Evolutionary conservation across 768 basidiomycete species (phyloP), one percentile per base, ranked within the genome.

Genomic region (Botryobasidium botryosum): DNA sequence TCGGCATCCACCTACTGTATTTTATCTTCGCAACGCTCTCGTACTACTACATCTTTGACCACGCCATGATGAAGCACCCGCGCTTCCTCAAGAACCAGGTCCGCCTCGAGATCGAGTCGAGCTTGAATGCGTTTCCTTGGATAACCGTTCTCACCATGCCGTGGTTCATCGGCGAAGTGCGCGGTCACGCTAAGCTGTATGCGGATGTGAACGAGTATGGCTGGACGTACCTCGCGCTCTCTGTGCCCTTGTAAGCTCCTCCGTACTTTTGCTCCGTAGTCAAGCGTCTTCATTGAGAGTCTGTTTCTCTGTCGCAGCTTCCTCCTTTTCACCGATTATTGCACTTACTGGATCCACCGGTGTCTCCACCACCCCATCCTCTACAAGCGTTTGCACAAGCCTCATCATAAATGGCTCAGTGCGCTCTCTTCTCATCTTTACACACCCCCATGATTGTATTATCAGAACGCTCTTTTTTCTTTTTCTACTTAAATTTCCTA

Each of bases 341-440:
- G 70, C 54, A 85, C 97, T 51, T 99, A 99, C 60, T 96, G 91
- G 90, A 68, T 92, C n/a, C 94, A 99, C 57, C 77, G 94, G 21
- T 69, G 70, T 62, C 67, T 92, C 45, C 94, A 99, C 58, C 65
- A 79, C 47, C 92, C 92, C 2, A 44, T 68, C 31, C 53, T 94
- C 47, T 99, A 99, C 69, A 97, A 92, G 59, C 64, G 69, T 46
- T 55, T 99, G 37, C 94, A 99, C 62, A 99, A 99, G 61, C 90
- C 92, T 1, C 94, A 99, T 60, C 94, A 99, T 70, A 91, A 85
- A 62, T 99, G 94, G 94, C 68, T 97, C 51, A 90, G 18, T 92
- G 60, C 45, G 88, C 75, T 26, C 15, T 39, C 3, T 20, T 21
- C 40, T 29, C 25, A 24, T 36, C 39, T 23, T 33, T 32, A 40